Evolutionary conservation across 2,329 filamentous ascomycete species (phyloP), one percentile per base, ranked within the genome.

Genomic region (Plectosphaerella sp.): DNA sequence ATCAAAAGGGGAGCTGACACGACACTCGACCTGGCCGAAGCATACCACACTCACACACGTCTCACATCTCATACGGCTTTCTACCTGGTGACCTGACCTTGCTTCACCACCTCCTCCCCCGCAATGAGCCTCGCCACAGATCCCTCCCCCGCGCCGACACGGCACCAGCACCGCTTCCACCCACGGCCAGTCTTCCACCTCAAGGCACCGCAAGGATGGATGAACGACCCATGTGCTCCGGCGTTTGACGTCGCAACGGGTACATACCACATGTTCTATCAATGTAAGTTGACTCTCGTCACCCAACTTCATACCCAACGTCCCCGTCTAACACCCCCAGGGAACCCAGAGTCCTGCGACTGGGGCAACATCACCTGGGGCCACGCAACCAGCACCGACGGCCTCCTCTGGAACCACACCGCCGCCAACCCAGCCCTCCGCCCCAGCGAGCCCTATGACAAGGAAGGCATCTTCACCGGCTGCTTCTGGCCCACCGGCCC

Each of bases 261-360:
- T 28, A 62, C 63, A 2, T 83, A 81, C 53, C 78, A 82, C 56
- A 58, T 80, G 8, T 76, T 75, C 58, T 82, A 77, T 60, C 78
- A 82, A 61, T 80, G 70, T 66, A 69, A 76, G 58, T 72, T 72
- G 1, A 62, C 75, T 47, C 72, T 75, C 53, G 67, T 74, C 57
- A 72, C 71, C n/a, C 9, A 25, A 18, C 15, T 2, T 24, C 9
- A 14, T n/a, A n/a, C n/a, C n/a, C n/a, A n/a, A n/a, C n/a, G n/a
- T n/a, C 16, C 18, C 10, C 11, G 16, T 18, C 47, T 52, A 12
- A 49, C 54, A 16, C 22, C 16, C n/a, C 20, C 16, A 61, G 58
- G 68, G 61, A 73, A 72, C 37, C 69, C 70, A 1, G 63, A 65
- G 9, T 65, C 62, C 0, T 66, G 61, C 33, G 61, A 64, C 39